These are phyloP conservation scores for Linnemannia elongata DNA, from an alignment of 192 early-diverging fungal genomes.

Conservation along the genomic window DNA sequence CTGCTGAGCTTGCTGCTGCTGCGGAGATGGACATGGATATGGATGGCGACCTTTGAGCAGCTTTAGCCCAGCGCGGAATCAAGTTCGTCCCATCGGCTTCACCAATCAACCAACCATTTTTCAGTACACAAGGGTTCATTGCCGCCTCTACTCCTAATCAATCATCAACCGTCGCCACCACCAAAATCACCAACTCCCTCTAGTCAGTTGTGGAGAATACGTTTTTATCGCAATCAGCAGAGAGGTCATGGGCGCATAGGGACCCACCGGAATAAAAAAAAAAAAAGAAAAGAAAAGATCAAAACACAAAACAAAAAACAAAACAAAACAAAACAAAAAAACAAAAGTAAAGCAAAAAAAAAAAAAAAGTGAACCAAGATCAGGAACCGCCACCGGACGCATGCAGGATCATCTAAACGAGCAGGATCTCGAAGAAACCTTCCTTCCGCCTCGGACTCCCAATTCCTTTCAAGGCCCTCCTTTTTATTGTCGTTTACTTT, in stretches of 20 bases:
- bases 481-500: no score
- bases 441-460: not conserved
- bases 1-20: conserved; percentile 8
- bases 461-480: no score
- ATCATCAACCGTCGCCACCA: not conserved
- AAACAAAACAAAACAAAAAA: not conserved
- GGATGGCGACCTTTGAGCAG: conserved; percentile 1
- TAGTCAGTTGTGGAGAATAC: not conserved
- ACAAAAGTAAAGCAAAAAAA: not conserved
- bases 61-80: not conserved
- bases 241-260: conserved; percentile 1
- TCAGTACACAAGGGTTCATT: not conserved
- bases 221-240: not conserved
- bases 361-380: not conserved
- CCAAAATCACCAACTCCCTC: not conserved
- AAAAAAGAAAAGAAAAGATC: conserved; percentile 8
- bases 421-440: not conserved
- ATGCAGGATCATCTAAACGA: not conserved
- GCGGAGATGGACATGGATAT: conserved; percentile 53
- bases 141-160: not conserved
- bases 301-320: not conserved
- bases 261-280: not conserved
- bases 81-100: not conserved
- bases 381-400: not conserved
- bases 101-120: not conserved